phyloP scores from a whole-genome alignment of 140 eudicot species.

The Bidens hawaiensis region DNA sequence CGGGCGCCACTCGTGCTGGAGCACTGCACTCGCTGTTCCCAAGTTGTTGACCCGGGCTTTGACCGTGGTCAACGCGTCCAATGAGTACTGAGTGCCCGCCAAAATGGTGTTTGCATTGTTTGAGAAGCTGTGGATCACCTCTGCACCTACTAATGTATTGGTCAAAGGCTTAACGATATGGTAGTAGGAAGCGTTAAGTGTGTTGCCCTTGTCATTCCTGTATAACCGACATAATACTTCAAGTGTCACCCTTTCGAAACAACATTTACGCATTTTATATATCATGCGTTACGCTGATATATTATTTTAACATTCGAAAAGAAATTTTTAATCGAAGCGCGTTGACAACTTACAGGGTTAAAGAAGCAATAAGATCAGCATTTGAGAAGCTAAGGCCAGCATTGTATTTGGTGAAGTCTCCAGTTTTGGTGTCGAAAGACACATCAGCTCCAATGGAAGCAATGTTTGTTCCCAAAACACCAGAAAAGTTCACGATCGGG shows the following conservation, averaged over 20 bases:
- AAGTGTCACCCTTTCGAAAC: not conserved
- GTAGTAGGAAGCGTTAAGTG: slow-evolving; percentile 43
- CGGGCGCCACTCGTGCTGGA: slow-evolving; percentile 53
- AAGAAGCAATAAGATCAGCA: slow-evolving; percentile 43
- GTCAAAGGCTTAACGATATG: slow-evolving; percentile 45
- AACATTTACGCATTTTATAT: not conserved
- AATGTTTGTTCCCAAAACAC: slow-evolving; percentile 41
- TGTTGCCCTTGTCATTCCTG: slow-evolving; percentile 47
- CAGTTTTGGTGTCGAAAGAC: slow-evolving; percentile 45
- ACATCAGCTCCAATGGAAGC: slow-evolving; percentile 43
- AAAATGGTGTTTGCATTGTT: slow-evolving; percentile 42
- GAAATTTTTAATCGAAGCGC: not conserved
- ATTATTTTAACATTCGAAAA: not conserved
- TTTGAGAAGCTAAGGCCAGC: slow-evolving; percentile 48
- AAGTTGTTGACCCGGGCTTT: slow-evolving; percentile 44
- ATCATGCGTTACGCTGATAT: not conserved
- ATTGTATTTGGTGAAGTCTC: slow-evolving; percentile 40
- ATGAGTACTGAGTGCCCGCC: slow-evolving; percentile 38
- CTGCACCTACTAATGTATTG: slow-evolving; percentile 47
- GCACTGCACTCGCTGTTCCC: slow-evolving; percentile 37
- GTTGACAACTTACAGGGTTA: slow-evolving; percentile 39
- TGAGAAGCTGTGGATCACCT: slow-evolving; percentile 42
- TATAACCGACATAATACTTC: not conserved
- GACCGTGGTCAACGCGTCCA: slow-evolving; percentile 44
- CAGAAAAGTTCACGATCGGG: slow-evolving; percentile 48